Base-by-base conservation (phyloP, 352 stramenopile species). In the Phytophthora melonis region DNA sequence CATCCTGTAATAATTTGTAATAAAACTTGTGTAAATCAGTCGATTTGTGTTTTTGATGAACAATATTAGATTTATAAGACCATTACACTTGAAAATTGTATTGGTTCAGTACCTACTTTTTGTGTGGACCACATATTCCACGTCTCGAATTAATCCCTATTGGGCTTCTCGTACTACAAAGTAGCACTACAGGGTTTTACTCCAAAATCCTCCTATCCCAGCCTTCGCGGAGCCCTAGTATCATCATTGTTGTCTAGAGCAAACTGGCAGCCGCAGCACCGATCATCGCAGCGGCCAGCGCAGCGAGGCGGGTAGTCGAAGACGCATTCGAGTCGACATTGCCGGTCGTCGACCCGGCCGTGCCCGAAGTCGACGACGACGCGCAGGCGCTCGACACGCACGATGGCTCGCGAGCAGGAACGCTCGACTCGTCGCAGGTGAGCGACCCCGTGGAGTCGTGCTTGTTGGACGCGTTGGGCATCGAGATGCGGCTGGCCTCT, bases 381-480 rank as follows among this genome's bases (percentile, higher is more conserved):
- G 56, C 60, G 36, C 72, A 79, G 43, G 62, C 58, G 45, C 34
- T 71, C 23, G 62, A 66, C n/a, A 80, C 53, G 25, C 72, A 78
- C 30, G 58, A 25, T 6, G 72, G 68, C 66, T 77, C 66, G 11
- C 72, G 72, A 11, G 56, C 45, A 30, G 76, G 77, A 18, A 67
- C 52, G 11, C 19, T 83, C 2, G 49, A 45, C 39, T 77, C 54
- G 2, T 76, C 63, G 8, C 77, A 84, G 9, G 63, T 18, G 5
- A 61, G 27, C 25, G 69, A 61, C 11, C 77, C 77, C 0, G 74
- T 81, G 13, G 74, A 70, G 14, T 32, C 54, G 61, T 78, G 67
- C 67, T 81, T 81, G 64, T 39, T 70, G 50, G 64, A 56, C 2
- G 77, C 66, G 23, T 80, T 79, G 32, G 77, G 77, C 63, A 84